Evolutionary conservation across 257 asterid genomes (phyloP).

Genomic region (Parsonsia alboflavescens): DNA sequence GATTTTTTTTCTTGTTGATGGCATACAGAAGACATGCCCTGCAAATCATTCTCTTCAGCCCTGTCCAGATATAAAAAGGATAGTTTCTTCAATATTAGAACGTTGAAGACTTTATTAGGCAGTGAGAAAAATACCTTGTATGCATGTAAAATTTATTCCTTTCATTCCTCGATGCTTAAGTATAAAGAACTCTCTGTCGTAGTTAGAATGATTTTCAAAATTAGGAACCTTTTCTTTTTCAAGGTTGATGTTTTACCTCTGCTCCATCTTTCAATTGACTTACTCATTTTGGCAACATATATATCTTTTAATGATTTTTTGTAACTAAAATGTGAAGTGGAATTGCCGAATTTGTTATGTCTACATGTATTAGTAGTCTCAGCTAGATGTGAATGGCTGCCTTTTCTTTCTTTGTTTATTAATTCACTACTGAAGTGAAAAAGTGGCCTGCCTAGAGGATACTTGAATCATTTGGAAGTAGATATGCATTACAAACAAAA

Average conservation of each 20-base stretch:
- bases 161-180: not conserved
- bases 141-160: not conserved
- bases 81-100: not conserved
- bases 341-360: not conserved
- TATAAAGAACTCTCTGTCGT: not conserved
- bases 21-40: too few relatives aligned
- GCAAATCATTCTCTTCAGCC: too few relatives aligned
- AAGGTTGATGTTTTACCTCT: not conserved
- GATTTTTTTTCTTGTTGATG: too few relatives aligned
- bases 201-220: not conserved
- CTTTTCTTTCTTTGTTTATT: too few relatives aligned
- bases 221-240: not conserved
- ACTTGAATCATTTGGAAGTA: not conserved
- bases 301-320: too few relatives aligned
- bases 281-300: not conserved
- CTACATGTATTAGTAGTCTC: not conserved
- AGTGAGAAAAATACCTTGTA: not conserved
- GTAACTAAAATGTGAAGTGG: too few relatives aligned
- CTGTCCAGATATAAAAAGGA: too few relatives aligned
- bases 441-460: not conserved
- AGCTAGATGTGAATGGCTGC: too few relatives aligned
- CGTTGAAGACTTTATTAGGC: not conserved
- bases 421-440: not conserved
- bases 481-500: not conserved
- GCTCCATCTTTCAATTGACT: not conserved